Percentiles rank a stretch among this genome's conserved stretches.
Evolutionary conservation across 2,329 filamentous ascomycete genomes (phyloP).

Genomic region (Fusarium algeriense): DNA sequence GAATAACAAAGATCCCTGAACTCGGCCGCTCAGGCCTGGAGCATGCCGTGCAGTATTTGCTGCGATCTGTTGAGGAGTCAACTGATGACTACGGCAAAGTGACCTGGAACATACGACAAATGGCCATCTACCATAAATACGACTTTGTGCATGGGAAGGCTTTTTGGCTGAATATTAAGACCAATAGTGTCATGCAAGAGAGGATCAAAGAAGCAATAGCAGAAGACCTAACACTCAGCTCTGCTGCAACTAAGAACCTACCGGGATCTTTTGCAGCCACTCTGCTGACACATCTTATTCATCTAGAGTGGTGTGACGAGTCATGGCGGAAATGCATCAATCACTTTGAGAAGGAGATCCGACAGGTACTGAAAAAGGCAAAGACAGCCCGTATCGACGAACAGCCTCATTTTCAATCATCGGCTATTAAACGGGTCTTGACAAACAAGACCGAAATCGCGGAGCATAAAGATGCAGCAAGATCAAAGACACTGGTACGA

Average conservation of each 20-base stretch:
- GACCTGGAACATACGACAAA: not conserved
- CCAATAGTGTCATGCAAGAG: not conserved
- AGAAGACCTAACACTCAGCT: not conserved
- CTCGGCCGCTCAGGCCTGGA: slow-evolving; percentile 21
- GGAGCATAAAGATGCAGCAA: not conserved
- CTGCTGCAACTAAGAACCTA: not conserved
- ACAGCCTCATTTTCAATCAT: not conserved
- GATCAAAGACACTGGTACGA: not conserved
- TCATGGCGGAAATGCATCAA: not conserved
- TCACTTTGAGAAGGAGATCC: not conserved
- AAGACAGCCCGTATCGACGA: not conserved
- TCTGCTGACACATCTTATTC: not conserved
- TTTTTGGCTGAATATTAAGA: not conserved
- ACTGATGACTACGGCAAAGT: fast-evolving
- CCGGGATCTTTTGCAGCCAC: not conserved
- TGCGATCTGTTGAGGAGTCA: slow-evolving; percentile 14
- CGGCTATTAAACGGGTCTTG: not conserved
- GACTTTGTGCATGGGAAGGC: not conserved
- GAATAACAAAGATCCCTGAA: not conserved
- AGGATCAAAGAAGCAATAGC: not conserved
- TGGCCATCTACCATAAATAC: not conserved
- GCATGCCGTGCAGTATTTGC: slow-evolving; percentile 13
- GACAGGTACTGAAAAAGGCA: not conserved
- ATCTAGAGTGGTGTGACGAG: slow-evolving; percentile 2
- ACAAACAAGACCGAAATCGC: not conserved